Evolutionary conservation across 768 basidiomycete species (phyloP).

Genomic region (Podaxis pistillaris): DNA sequence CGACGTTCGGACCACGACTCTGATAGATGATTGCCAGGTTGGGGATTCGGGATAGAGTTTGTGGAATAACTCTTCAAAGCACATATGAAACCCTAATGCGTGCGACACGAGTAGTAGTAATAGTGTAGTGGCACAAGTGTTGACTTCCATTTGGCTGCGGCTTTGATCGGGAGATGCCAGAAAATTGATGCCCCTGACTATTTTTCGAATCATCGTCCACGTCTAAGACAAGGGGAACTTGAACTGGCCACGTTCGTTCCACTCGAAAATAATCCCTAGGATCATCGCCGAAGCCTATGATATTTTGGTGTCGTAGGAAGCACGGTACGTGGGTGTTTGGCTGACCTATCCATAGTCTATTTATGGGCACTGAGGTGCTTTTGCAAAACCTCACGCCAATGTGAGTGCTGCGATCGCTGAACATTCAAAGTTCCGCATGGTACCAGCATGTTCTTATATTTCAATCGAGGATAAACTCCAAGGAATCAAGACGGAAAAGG

Average conservation of each 20-base stretch:
- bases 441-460: neutral
- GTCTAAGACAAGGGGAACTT: no score
- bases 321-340: no score
- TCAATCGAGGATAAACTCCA: neutral
- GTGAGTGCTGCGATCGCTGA: neutral
- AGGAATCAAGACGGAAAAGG: neutral
- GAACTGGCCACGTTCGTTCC: no score
- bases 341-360: no score
- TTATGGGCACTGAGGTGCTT: neutral
- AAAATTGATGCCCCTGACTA: neutral
- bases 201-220: no score
- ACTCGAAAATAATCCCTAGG: no score
- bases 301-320: no score
- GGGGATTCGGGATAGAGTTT: neutral
- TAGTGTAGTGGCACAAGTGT: neutral
- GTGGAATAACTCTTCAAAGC: neutral
- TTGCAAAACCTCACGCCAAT: neutral
- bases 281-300: no score
- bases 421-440: neutral
- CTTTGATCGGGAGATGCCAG: neutral
- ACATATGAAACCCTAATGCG: no score
- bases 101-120: no score
- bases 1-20: neutral
- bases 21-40: neutral
- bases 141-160: neutral